A percentile compares a stretch with the other conserved stretches of the same genome.
These are phyloP conservation scores for Jatropha curcas DNA, from an alignment of 345 rosid species.

Conservation along the genomic window DNA sequence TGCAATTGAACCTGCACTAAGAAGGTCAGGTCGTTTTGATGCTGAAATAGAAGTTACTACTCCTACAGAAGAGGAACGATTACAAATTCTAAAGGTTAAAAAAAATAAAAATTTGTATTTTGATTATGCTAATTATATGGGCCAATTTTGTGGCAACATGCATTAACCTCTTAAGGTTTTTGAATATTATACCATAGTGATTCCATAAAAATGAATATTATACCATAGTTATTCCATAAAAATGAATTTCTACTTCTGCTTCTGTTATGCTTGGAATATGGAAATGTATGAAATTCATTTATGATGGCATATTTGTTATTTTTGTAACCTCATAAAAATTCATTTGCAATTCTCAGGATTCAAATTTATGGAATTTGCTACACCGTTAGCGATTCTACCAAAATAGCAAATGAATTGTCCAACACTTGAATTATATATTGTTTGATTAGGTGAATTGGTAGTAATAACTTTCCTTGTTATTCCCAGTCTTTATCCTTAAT, in stretches of 20 bases:
- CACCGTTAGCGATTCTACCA: background rate
- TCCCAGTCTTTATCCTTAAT: background rate
- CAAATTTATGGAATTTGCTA: background rate
- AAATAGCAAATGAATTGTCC: background rate
- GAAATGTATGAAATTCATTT: background rate
- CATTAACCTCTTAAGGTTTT: background rate
- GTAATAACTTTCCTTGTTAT: background rate
- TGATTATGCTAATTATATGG: background rate
- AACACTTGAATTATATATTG: background rate
- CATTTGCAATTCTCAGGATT: background rate
- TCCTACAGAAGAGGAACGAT: conserved; percentile 78
- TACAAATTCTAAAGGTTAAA: conserved; percentile 84
- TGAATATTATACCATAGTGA: no score
- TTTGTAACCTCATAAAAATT: background rate
- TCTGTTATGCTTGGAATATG: background rate
- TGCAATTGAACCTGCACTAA: conserved; percentile 74
- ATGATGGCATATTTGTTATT: background rate
- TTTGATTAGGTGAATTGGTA: background rate
- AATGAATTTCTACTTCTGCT: background rate
- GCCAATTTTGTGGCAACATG: background rate
- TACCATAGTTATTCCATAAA: background rate
- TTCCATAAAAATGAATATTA: background rate
- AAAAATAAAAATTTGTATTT: background rate
- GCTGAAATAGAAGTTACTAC: conserved; percentile 80
- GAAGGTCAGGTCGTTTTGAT: conserved; percentile 87